Conservation (phyloP, 768 basidiomycete genomes). For the Kwoniella sp. region DNA sequence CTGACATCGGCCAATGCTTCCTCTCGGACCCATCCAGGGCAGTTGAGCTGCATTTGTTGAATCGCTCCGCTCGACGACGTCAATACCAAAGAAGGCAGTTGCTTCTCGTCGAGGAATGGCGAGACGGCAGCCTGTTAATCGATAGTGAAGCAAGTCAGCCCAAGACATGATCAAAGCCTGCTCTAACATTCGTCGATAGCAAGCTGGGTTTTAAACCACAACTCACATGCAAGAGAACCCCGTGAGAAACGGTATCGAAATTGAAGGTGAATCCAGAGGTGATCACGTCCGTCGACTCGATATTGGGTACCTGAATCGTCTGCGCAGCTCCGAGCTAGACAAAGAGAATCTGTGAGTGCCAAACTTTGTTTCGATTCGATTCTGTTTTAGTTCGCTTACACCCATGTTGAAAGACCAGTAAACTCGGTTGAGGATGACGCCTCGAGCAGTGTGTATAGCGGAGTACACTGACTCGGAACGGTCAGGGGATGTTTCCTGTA, state of each 20-base stretch:
- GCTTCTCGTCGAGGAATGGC: conserved; percentile 22
- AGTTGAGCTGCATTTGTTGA: conserved; percentile 69
- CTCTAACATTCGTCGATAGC: too few relatives aligned
- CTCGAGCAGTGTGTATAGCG: conserved; percentile 62
- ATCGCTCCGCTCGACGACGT: conserved; percentile 76
- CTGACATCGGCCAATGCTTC: conserved; percentile 70
- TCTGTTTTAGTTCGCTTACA: too few relatives aligned
- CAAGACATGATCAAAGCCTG: too few relatives aligned
- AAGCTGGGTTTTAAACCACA: too few relatives aligned
- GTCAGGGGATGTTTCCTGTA: conserved; percentile 53
- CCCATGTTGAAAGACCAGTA: conserved; percentile 66
- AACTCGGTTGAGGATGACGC: conserved; percentile 65
- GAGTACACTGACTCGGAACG: conserved; percentile 63
- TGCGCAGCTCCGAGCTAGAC: conserved; percentile 31
- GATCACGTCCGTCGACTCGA: conserved; percentile 25
- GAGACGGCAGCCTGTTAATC: conserved; percentile 38
- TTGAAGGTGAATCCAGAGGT: conserved; percentile 61
- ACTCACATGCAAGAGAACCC: conserved; percentile 68
- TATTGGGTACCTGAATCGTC: conserved; percentile 26
- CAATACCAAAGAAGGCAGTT: conserved; percentile 52
- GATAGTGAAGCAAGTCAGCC: conserved; percentile 2
- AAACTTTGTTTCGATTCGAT: too few relatives aligned
- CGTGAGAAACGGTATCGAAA: conserved; percentile 69
- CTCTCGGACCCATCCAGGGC: conserved; percentile 74
- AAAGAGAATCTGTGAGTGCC: too few relatives aligned